A percentile compares a stretch with the other conserved stretches of the same genome.
Conservation (phyloP, 2,329 filamentous ascomycete genomes). For the Chaetomiaceae sp. region DNA sequence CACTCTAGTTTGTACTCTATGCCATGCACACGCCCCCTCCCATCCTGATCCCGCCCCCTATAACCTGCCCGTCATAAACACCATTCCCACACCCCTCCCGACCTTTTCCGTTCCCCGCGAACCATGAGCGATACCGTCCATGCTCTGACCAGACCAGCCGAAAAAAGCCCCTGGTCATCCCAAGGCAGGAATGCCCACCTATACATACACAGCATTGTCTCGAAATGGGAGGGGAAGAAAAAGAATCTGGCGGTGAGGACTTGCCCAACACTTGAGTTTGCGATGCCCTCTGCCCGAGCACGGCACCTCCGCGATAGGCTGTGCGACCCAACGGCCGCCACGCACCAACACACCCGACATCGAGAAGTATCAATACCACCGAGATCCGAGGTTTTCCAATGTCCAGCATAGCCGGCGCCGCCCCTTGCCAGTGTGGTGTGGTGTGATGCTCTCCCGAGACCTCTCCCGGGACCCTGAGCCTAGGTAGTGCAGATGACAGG, state of each 20-base stretch:
- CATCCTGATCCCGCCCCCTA: neutral
- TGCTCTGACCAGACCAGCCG: neutral
- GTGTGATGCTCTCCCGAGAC: neutral
- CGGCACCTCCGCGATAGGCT: too few species aligned
- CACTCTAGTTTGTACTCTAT: conserved; percentile 4
- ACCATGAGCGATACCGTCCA: conserved; percentile 2
- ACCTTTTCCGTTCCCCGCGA: conserved; percentile 1
- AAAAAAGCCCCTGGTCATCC: neutral
- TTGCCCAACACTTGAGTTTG: neutral
- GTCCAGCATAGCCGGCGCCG: too few species aligned
- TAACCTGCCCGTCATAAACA: neutral
- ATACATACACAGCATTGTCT: neutral
- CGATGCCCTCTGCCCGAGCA: too few species aligned
- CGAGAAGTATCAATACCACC: neutral
- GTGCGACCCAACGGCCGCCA: too few species aligned
- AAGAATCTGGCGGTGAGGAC: neutral
- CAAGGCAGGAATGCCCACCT: conserved; percentile 1
- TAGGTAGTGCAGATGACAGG: neutral
- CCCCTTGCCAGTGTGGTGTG: neutral
- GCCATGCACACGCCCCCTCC: conserved; percentile 2
- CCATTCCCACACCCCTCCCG: neutral
- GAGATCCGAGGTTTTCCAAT: neutral
- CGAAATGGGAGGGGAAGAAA: neutral
- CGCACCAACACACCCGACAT: too few species aligned
- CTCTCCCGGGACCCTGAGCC: neutral